A percentile compares a stretch with the other conserved stretches of the same genome.
Evolutionary conservation across 1,139 yeast species (phyloP).

Genomic region (Magnusiomyces starmeri): DNA sequence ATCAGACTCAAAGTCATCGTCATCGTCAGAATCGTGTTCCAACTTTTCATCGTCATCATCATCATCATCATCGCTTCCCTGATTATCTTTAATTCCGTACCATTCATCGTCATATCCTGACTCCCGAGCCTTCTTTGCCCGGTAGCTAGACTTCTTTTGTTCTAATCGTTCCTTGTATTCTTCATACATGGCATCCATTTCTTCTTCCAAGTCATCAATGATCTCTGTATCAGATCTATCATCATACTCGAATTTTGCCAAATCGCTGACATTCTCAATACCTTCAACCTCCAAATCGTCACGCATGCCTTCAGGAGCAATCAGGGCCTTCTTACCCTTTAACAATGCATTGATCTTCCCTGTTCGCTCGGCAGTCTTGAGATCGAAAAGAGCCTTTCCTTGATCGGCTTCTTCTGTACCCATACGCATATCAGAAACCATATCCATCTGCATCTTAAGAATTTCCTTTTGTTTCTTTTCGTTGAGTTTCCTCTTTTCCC

Average conservation of each 20-base stretch:
- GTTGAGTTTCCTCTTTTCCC: constrained; percentile 75
- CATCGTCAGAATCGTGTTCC: constrained; percentile 18
- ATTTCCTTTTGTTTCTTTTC: constrained; percentile 85
- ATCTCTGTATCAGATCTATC: constrained; percentile 49
- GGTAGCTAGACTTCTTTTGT: constrained; percentile 70
- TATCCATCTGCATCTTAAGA: constrained; percentile 88
- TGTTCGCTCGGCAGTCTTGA: constrained; percentile 76
- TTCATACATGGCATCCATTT: constrained; percentile 75
- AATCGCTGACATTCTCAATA: constrained; percentile 43
- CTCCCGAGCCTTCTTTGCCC: constrained; percentile 72
- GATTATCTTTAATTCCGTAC: constrained; percentile 63
- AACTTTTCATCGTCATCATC: constrained; percentile 27
- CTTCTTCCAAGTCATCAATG: constrained; percentile 67
- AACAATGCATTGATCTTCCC: constrained; percentile 70
- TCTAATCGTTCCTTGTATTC: constrained; percentile 66
- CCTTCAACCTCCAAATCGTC: constrained; percentile 41
- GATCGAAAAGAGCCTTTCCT: constrained; percentile 71
- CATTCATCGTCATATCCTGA: constrained; percentile 56
- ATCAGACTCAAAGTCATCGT: constrained; percentile 37
- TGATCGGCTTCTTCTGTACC: constrained; percentile 94
- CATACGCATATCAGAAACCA: constrained; percentile 86
- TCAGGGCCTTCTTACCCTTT: constrained; percentile 76
- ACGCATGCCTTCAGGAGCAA: constrained; percentile 42
- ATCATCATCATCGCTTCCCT: constrained; percentile 28
- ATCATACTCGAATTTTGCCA: constrained; percentile 23